Base-by-base conservation (phyloP, 345 rosid genomes). In the Clausena lansium region DNA sequence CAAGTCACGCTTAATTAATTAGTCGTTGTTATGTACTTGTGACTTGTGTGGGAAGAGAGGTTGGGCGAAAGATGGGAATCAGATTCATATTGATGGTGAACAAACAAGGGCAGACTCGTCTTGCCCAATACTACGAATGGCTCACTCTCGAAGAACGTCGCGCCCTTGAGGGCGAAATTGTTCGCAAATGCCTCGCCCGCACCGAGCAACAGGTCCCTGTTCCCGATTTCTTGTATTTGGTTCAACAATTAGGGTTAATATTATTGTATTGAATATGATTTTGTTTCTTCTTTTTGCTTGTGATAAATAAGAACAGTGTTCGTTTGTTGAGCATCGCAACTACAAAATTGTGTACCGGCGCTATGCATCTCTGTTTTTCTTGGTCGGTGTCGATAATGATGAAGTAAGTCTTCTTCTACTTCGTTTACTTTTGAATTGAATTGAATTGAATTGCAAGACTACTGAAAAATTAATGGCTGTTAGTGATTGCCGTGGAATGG, bases 131-230 rank as follows among this genome's bases (percentile, higher is more conserved):
- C 86, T 97, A 97, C 82, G 99, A 94, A 71, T 97, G 98, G 98
- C 93, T 97, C 25, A 94, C 95, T 59, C 97, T 94, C 57, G 99
- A 94, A 75, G 99, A 97, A 83, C 92, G 97, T 64, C 97, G 99
- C 19, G 98, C 98, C 57, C 97, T 96, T 33, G 98, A 96, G 80
- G 99, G 98, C 82, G 99, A 96, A 78, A 96, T 94, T 85, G 99
- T 96, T 67, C 98, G 99, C 85, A 96, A 96, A 84, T 96, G 99
- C 83, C 97, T 96, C 82, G 98, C 99, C 45, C 98, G 98, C 85
- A 87, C 77, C 81, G 99, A 94, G 61, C 98, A 90, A 61, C 99
- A 96, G 99, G 98, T 94, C 13, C 20, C 8, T 20, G 25, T 62
- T 6, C 19, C 20, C 35, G 50, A 45, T 45, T 45, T 45, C 50